Evolutionary conservation across 495 filamentous ascomycete species (phyloP).

Genomic region (Penicillium bovifimosum): DNA sequence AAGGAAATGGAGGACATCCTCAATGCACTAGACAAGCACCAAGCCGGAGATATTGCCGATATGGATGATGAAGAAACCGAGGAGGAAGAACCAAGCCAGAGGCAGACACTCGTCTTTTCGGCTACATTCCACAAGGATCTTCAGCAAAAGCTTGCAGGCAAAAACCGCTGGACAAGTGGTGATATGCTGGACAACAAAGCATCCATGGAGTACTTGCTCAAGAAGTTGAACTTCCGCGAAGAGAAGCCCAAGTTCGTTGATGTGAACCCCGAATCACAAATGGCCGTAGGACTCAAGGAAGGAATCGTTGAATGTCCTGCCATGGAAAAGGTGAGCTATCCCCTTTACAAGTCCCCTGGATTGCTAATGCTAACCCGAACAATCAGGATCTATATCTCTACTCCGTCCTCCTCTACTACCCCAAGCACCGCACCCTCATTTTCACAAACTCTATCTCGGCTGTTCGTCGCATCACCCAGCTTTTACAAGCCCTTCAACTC

Average conservation of each 20-base stretch:
- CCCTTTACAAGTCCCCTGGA: neutral
- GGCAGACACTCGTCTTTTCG: slow-evolving; percentile 90
- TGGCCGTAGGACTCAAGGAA: slow-evolving; percentile 81
- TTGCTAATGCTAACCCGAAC: slow-evolving; percentile 7
- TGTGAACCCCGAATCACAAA: slow-evolving; percentile 77
- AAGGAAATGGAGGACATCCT: slow-evolving; percentile 88
- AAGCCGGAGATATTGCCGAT: slow-evolving; percentile 31
- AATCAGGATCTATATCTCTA: slow-evolving; percentile 85
- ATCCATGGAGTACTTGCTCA: slow-evolving; percentile 87
- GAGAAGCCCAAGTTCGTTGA: slow-evolving; percentile 86
- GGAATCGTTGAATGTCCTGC: slow-evolving; percentile 86
- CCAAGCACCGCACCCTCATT: slow-evolving; percentile 70
- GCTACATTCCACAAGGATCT: slow-evolving; percentile 89
- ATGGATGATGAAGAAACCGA: slow-evolving; percentile 31
- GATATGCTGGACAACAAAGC: slow-evolving; percentile 65
- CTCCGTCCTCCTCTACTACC: slow-evolving; percentile 75
- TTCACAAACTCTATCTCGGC: slow-evolving; percentile 96
- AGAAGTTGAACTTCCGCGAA: slow-evolving; percentile 81
- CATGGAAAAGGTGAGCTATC: slow-evolving; percentile 71
- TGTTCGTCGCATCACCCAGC: slow-evolving; percentile 77
- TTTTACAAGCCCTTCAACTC: slow-evolving; percentile 78
- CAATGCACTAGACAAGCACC: slow-evolving; percentile 59
- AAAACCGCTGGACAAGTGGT: slow-evolving; percentile 47
- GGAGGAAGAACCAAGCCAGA: slow-evolving; percentile 15
- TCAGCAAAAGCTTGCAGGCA: slow-evolving; percentile 83